phyloP scores from a whole-genome alignment of 805 yeast species.

The Candida maesae region DNA sequence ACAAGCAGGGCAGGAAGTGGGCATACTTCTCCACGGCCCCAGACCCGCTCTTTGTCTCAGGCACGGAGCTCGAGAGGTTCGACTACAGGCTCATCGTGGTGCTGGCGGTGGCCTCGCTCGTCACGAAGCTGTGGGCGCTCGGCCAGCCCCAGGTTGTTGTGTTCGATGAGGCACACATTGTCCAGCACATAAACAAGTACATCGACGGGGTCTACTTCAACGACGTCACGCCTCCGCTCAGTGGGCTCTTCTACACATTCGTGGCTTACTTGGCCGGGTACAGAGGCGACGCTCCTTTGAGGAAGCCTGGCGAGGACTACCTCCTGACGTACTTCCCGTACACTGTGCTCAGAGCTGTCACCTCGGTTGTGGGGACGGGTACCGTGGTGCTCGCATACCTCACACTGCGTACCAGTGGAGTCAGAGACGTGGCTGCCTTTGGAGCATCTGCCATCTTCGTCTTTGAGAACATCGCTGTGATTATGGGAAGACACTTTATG shows the following conservation, averaged over 20 bases:
- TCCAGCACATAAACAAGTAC: conserved; percentile 40
- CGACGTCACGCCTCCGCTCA: conserved; percentile 73
- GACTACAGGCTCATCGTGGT: conserved; percentile 11
- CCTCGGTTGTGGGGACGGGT: conserved; percentile 52
- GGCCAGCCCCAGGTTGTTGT: conserved; percentile 31
- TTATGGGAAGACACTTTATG: conserved; percentile 49
- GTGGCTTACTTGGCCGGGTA: conserved; percentile 51
- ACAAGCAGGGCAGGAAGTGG: conserved; percentile 32
- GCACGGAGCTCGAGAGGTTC: conserved; percentile 4
- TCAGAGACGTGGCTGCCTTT: conserved; percentile 46
- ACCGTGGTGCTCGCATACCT: conserved; percentile 50
- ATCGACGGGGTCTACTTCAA: conserved; percentile 58
- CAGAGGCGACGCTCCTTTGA: conserved; percentile 34
- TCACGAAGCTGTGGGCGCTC: conserved; percentile 19
- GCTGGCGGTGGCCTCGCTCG: conserved; percentile 21
- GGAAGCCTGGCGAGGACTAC: conserved; percentile 17
- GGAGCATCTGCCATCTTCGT: conserved; percentile 48
- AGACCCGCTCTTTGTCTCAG: conserved; percentile 5
- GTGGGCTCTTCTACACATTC: conserved; percentile 53
- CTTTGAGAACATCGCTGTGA: conserved; percentile 62
- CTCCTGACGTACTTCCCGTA: conserved; percentile 37
- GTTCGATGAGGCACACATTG: conserved; percentile 46
- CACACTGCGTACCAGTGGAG: conserved; percentile 52
- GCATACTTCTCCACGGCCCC: conserved; percentile 30
- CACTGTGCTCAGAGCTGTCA: conserved; percentile 51